phyloP scores from a whole-genome alignment of 129 eudicot species.

The Pittosporum tobira region DNA sequence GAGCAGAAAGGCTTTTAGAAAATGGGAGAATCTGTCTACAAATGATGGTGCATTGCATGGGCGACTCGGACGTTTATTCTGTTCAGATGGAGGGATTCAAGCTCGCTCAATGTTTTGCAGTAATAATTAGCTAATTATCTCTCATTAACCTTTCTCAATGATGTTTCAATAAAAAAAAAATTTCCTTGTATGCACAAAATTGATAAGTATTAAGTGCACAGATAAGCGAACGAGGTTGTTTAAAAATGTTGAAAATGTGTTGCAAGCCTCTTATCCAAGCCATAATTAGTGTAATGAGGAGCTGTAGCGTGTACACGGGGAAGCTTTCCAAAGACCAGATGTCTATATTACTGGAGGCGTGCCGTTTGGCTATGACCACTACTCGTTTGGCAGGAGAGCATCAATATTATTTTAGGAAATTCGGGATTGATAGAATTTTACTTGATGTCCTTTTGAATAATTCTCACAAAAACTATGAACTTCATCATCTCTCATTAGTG shows the following conservation, averaged over 20 bases:
- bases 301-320: conserved; percentile 30
- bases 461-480: conserved; percentile 20
- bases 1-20: conserved; percentile 60
- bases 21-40: conserved; percentile 33
- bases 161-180: not conserved
- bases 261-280: conserved; percentile 54
- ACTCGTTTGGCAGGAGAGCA: conserved; percentile 80
- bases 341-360: conserved; percentile 46
- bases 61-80: conserved; percentile 24
- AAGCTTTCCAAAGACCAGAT: conserved; percentile 39
- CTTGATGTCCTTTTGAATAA: conserved; percentile 44
- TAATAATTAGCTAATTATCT: conserved; percentile 17
- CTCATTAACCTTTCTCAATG: conserved; percentile 7
- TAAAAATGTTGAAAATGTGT: conserved; percentile 37
- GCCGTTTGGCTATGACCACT: conserved; percentile 67
- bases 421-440: conserved; percentile 47
- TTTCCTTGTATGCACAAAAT: conserved; percentile 7
- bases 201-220: conserved; percentile 20
- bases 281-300: conserved; percentile 34
- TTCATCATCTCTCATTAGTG: conserved; percentile 18
- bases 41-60: conserved; percentile 59
- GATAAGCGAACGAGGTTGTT: conserved; percentile 51
- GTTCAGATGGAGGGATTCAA: conserved; percentile 53
- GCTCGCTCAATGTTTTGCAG: conserved; percentile 57
- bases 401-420: conserved; percentile 63